Evolutionary conservation across 1,139 yeast genomes (phyloP).

Genomic region (Taphrina communis): DNA sequence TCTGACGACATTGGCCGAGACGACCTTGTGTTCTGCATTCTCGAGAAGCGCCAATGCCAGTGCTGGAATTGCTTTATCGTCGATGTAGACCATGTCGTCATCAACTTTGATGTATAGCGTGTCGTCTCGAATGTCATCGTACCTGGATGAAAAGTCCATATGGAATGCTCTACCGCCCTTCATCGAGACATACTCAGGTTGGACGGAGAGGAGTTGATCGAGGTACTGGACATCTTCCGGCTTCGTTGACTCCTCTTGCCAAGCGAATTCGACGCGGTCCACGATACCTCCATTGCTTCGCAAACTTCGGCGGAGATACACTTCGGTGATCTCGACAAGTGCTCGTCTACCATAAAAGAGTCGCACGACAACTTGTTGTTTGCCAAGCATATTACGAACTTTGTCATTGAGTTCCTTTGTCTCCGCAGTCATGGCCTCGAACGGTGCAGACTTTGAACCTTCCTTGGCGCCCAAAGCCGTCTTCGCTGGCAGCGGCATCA

Average conservation of each 20-base stretch:
- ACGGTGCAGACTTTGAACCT: neutral
- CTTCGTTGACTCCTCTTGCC: neutral
- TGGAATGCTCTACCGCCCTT: neutral
- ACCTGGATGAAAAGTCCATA: neutral
- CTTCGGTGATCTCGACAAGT: neutral
- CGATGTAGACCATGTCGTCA: neutral
- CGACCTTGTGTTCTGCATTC: neutral
- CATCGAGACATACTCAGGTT: neutral
- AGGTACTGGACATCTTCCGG: neutral
- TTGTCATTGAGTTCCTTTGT: too few species aligned
- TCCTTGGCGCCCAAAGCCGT: neutral
- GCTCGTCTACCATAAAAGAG: neutral
- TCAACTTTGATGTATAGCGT: neutral
- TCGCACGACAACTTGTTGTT: neutral
- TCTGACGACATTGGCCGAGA: neutral
- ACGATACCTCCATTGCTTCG: neutral
- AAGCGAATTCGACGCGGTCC: neutral
- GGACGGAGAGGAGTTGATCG: neutral
- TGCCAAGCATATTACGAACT: neutral
- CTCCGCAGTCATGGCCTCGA: neutral
- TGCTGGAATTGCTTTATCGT: neutral
- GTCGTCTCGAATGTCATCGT: neutral
- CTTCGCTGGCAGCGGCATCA: neutral
- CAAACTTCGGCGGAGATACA: neutral
- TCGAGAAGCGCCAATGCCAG: neutral